These are phyloP conservation scores for Aphanomyces invadans DNA, from an alignment of 352 stramenopile genomes.

Conservation along the genomic window DNA sequence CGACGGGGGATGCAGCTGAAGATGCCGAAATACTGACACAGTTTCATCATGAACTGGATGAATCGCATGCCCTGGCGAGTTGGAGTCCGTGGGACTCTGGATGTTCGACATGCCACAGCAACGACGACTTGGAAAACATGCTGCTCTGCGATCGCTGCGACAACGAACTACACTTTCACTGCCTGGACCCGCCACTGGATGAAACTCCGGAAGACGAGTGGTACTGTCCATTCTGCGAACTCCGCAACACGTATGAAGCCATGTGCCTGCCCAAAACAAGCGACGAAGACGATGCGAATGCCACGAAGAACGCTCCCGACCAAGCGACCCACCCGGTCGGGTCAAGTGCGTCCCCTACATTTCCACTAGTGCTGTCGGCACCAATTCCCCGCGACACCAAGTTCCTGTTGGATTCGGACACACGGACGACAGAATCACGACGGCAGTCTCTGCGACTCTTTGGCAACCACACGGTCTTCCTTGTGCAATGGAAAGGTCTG, in stretches of 20 bases:
- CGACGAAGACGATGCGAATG: constrained; percentile 10
- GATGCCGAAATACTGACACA: constrained; percentile 45
- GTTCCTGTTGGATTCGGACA: constrained; percentile 39
- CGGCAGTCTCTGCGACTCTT: constrained; percentile 15
- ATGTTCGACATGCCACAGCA: constrained; percentile 68
- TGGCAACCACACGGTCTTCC: constrained; percentile 55
- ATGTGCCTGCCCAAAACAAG: constrained; percentile 23
- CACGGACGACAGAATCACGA: constrained; percentile 4
- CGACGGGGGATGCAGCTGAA: constrained; percentile 37
- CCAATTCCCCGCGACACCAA: constrained; percentile 53
- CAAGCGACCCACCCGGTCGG: neutral
- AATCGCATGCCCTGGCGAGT: constrained; percentile 43
- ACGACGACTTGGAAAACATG: constrained; percentile 65
- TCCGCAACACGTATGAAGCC: constrained; percentile 44
- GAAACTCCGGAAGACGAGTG: constrained; percentile 71
- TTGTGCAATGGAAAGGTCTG: constrained; percentile 82
- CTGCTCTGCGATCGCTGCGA: constrained; percentile 83
- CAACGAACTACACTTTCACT: constrained; percentile 82
- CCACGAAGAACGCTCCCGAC: constrained; percentile 2
- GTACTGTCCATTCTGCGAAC: constrained; percentile 68
- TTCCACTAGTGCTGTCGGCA: constrained; percentile 47
- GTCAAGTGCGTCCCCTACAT: constrained; percentile 26
- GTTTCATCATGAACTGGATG: constrained; percentile 57
- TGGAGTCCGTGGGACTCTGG: constrained; percentile 74
- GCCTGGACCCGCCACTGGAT: constrained; percentile 56